Conservation (phyloP, 148 eudicot genomes). For the Cornus kousa region DNA sequence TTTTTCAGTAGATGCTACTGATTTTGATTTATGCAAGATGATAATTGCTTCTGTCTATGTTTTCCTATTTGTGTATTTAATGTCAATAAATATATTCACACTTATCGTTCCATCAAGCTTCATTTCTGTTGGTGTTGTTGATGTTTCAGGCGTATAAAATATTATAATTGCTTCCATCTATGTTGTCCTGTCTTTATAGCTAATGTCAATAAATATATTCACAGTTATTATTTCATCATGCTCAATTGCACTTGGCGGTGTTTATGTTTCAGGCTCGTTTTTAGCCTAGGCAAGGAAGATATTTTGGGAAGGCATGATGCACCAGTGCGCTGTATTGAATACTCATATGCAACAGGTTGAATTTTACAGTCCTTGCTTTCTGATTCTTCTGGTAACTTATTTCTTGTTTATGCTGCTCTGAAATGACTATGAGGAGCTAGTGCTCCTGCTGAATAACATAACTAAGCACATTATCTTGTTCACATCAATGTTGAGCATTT, state of each 20-base stretch:
- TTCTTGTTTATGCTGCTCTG: not conserved
- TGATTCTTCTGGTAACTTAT: not conserved
- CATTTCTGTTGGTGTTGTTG: too few species aligned
- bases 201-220: too few species aligned
- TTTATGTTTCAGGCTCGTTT: conserved; percentile 65
- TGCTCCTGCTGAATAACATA: not conserved
- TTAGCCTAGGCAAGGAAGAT: conserved; percentile 79
- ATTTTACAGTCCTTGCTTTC: not conserved
- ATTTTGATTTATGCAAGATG: not conserved
- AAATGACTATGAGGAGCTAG: not conserved
- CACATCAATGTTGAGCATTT: not conserved
- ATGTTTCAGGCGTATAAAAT: too few species aligned
- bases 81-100: too few species aligned
- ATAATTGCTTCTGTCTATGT: not conserved
- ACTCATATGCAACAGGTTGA: conserved; percentile 82
- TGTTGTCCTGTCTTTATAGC: too few species aligned
- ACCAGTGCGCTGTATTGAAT: conserved; percentile 90
- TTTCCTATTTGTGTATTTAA: not conserved
- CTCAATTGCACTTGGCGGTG: not conserved
- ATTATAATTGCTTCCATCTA: too few species aligned
- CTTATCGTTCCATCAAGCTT: too few species aligned
- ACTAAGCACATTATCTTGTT: not conserved
- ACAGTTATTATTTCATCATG: not conserved
- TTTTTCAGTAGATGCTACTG: not conserved
- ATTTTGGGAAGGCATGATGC: conserved; percentile 84